Base-by-base conservation (phyloP, 805 yeast genomes). In the Wickerhamiella vanderwaltii region DNA sequence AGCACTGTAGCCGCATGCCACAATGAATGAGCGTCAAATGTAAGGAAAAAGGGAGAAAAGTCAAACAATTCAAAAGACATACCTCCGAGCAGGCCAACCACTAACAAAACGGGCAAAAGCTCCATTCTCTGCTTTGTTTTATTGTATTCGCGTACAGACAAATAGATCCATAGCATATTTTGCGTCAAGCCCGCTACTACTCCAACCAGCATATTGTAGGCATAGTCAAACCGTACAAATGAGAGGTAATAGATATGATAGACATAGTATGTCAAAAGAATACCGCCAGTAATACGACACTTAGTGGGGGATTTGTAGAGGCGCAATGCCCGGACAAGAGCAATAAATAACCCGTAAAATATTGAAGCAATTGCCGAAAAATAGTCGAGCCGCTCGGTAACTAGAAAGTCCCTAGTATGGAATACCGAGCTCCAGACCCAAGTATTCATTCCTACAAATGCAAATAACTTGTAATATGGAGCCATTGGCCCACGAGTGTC, bases 291-390 rank as follows among this genome's bases (percentile, higher is more conserved):
- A 0, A 56, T 33, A 15, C 77, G 57, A 22, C 47, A 47, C 4
- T 29, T 7, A 2, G 51, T 41, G 17, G 58, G 52, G 12, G 55
- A 51, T 13, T 53, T 48, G 54, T 80, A 83, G 7, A 85, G 62
- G 35, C 76, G 64, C 53, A 76, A 71, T 13, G 73, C 67, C 29
- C 97, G 65, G 1, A 72, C 66, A 1, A 68, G 58, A 2, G 87
- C 71, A 2, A 77, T 76, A 58, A 79, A 82, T 50, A 86, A 75
- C 1, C 94, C 95, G 17, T 75, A 66, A 30, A 86, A 61, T 1
- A 88, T 94, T 0, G 94, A 82, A 44, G 79, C 74, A 1, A 94
- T 95, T 0, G 98, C 98, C 55, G 86, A 80, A 57, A 80, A 88
- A 61, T 88, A 88, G 61, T 88, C 98, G 28, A 86, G 58, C 44